Conservation (phyloP, 192 early-diverging fungal genomes). For the Spinellus fusiger region DNA sequence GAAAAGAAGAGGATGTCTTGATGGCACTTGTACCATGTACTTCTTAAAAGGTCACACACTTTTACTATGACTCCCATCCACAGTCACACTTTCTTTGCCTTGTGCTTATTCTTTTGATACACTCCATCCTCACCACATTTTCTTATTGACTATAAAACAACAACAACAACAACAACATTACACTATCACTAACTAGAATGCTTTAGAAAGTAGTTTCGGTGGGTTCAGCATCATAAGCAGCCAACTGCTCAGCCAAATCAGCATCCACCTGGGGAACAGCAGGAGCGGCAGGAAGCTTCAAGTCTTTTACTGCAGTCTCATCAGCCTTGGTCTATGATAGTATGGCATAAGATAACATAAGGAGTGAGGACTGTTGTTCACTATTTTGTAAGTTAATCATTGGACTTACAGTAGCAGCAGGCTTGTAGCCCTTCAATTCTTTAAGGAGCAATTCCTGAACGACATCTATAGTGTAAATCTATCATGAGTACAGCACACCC, state of each 20-base stretch:
- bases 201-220: conserved; percentile 18
- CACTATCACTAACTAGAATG: too few relatives aligned
- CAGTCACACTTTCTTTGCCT: too few relatives aligned
- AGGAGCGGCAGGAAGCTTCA: conserved; percentile 28
- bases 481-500: neutral
- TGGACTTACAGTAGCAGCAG: conserved; percentile 35
- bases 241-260: conserved; percentile 25
- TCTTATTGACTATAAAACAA: too few relatives aligned
- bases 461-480: conserved; percentile 33
- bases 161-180: too few relatives aligned
- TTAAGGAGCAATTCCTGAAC: conserved; percentile 44
- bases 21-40: neutral
- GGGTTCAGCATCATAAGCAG: conserved; percentile 27
- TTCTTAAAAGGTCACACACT: neutral
- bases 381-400: neutral
- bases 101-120: too few relatives aligned
- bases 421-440: conserved; percentile 53
- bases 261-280: conserved; percentile 23
- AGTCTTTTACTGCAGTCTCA: conserved; percentile 19
- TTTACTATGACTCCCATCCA: too few relatives aligned
- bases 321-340: conserved; percentile 8
- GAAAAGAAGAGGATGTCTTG: neutral
- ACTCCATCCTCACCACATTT: too few relatives aligned
- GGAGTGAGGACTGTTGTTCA: neutral
- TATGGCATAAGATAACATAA: neutral